Evolutionary conservation across 495 filamentous ascomycete genomes (phyloP).

Genomic region (Penicillium taxi): DNA sequence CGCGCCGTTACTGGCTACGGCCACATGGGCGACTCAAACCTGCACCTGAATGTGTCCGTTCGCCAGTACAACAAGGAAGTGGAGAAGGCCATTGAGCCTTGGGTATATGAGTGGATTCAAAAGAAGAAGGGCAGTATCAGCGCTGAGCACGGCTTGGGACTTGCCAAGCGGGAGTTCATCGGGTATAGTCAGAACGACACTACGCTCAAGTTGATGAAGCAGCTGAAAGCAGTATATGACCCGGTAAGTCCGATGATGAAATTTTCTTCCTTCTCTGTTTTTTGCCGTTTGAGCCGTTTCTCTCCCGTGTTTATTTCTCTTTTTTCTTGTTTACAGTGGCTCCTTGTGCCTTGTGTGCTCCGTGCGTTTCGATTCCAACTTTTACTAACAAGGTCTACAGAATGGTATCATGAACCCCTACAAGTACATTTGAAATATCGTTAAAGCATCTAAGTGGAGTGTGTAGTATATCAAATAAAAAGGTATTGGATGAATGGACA

Average conservation of each 20-base stretch:
- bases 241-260: conserved; percentile 75
- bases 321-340: neutral
- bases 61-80: conserved; percentile 79
- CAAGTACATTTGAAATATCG: conserved; percentile 57
- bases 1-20: conserved; percentile 91
- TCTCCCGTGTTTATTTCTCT: no score
- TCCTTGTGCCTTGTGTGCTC: neutral
- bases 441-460: neutral
- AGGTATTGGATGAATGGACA: no score
- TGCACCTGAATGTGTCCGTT: conserved; percentile 84
- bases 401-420: conserved; percentile 94
- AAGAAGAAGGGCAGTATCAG: conserved; percentile 84
- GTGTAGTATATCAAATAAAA: no score
- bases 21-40: conserved; percentile 93
- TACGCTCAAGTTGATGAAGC: conserved; percentile 85
- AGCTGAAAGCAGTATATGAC: conserved; percentile 85
- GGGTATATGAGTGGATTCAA: conserved; percentile 93
- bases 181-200: conserved; percentile 83
- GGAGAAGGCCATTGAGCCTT: conserved; percentile 85
- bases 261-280: neutral
- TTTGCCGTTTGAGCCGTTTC: no score
- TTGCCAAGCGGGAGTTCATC: conserved; percentile 92
- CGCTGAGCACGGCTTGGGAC: conserved; percentile 87
- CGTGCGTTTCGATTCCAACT: neutral
- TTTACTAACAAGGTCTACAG: conserved; percentile 35